Base-by-base conservation (phyloP, 1,139 yeast species). In the Hyphopichia khmerensis region DNA sequence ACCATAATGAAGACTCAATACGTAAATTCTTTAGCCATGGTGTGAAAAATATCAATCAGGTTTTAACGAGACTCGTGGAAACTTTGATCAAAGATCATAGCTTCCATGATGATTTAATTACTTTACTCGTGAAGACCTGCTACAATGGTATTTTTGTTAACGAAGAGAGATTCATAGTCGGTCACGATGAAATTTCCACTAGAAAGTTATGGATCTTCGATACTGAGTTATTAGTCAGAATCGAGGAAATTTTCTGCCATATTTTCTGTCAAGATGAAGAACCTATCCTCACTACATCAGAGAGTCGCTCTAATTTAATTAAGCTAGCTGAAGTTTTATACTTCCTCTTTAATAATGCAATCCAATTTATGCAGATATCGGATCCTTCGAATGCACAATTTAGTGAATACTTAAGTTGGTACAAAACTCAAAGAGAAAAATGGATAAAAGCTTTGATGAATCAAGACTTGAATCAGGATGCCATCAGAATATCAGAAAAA, bases 401-500 rank as follows among this genome's bases (percentile, higher is more conserved):
- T 16, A 48, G 48, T 7, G 68, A 63, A n/a, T 71, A 72, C 45
- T 30, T 47, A 17, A 50, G 47, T 24, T 73, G 77, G 76, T 72
- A 67, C 49, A 57, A 56, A 14, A 41, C 44, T 6, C 57, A 64
- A 35, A 69, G 64, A 47, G 40, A 48, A 7, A 49, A 56, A 17
- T 83, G 95, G 95, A 76, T 84, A 19, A 65, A 69, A 35, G 70
- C 75, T 1, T 59, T 87, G 32, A 70, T 82, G 17, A 59, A 65
- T 10, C 62, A 74, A 39, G 77, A 75, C 18, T 66, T 79, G 42
- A 62, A 70, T 21, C 64, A 64, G 9, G 81, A 80, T 33, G 88
- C 91, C 0, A 61, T 84, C 16, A 65, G 67, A n/a, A 71, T 89
- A 35, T 79, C 89, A 1, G 96, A 88, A 52, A 68, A 71, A 30